phyloP scores from a whole-genome alignment of 495 filamentous ascomycete genomes.

The Saxophila tyrrhenica region DNA sequence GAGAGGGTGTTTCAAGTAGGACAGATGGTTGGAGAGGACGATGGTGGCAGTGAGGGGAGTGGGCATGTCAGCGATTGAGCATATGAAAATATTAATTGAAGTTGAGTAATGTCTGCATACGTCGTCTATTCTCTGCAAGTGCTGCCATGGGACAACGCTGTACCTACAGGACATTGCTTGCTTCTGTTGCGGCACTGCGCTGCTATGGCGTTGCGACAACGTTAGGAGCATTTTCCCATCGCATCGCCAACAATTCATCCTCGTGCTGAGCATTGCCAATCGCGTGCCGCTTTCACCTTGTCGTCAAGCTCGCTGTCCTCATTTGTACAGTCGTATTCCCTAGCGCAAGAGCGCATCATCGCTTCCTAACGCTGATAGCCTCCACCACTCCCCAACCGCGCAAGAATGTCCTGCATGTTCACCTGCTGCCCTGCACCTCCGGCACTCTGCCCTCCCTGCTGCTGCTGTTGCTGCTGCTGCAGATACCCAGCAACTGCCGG shows the following conservation, averaged over 20 bases:
- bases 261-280: too few relatives aligned
- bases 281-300: too few relatives aligned
- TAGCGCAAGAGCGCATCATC: neutral
- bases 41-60: constrained; percentile 3
- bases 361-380: neutral
- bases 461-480: constrained; percentile 9
- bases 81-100: neutral
- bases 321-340: too few relatives aligned
- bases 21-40: constrained; percentile 9
- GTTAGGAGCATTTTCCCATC: too few relatives aligned
- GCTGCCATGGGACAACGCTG: too few relatives aligned
- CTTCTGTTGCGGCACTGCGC: too few relatives aligned
- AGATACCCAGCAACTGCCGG: constrained; percentile 1
- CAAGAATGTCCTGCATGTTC: constrained; percentile 21
- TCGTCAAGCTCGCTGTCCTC: too few relatives aligned
- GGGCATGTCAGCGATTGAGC: constrained; percentile 10
- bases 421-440: constrained; percentile 4
- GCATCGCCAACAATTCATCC: too few relatives aligned
- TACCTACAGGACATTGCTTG: too few relatives aligned
- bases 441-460: neutral
- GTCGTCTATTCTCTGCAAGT: too few relatives aligned
- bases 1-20: constrained; percentile 16
- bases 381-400: constrained; percentile 11
- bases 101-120: too few relatives aligned
- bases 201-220: too few relatives aligned